A percentile compares a stretch with the other conserved stretches of the same genome.
phyloP scores from a whole-genome alignment of 2,329 filamentous ascomycete genomes.

The Fusarium sp. region DNA sequence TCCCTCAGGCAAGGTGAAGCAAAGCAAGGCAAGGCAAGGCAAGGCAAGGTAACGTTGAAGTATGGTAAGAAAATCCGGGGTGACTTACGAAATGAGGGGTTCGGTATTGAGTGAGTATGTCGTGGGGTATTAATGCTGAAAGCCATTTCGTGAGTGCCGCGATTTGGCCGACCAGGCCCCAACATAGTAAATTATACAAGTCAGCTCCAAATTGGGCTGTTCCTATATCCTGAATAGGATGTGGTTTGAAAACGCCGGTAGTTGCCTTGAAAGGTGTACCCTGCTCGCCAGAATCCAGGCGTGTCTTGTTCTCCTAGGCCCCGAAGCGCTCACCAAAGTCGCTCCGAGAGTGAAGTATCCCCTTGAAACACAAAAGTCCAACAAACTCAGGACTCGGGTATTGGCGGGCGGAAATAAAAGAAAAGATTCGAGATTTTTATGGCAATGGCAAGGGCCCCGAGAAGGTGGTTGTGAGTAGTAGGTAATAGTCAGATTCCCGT shows the following conservation, averaged over 20 bases:
- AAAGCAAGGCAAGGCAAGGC: slow-evolving; percentile 8
- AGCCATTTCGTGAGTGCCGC: slow-evolving; percentile 31
- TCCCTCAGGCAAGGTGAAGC: too few relatives aligned
- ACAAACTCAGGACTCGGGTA: neutral
- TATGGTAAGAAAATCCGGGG: slow-evolving; percentile 19
- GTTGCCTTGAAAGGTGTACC: neutral
- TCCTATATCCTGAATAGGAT: neutral
- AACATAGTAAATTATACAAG: slow-evolving; percentile 22
- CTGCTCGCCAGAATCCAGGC: neutral
- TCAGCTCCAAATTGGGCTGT: neutral
- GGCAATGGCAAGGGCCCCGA: neutral
- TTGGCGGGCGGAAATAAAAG: neutral
- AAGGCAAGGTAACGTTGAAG: neutral
- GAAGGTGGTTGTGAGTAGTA: neutral
- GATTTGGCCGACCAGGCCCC: slow-evolving; percentile 33
- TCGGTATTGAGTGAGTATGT: slow-evolving; percentile 51
- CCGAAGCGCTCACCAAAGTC: neutral
- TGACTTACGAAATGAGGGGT: slow-evolving; percentile 62
- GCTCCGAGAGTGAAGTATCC: neutral
- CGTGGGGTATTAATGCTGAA: slow-evolving; percentile 27
- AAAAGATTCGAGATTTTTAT: neutral
- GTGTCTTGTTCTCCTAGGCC: neutral
- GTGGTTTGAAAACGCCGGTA: neutral
- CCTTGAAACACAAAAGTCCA: neutral
- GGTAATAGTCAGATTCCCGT: neutral